Percentiles rank a stretch among this genome's conserved stretches.
These are phyloP conservation scores for Kodamaea kaohsiungensis DNA, from an alignment of 805 yeast genomes.

Conservation along the genomic window DNA sequence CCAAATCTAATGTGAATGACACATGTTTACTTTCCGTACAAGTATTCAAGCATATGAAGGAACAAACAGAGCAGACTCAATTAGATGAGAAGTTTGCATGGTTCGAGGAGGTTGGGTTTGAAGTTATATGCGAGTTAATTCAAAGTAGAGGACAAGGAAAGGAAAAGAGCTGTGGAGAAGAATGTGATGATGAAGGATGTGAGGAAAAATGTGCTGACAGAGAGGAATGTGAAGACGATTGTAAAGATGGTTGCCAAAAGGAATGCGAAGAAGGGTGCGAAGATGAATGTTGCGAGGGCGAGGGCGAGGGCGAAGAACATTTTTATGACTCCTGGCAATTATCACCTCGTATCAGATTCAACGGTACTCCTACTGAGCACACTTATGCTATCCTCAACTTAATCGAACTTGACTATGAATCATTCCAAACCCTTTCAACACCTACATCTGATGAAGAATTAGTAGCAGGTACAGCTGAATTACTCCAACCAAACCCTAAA, in stretches of 20 bases:
- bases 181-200: conserved; percentile 1
- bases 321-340: conserved; percentile 45
- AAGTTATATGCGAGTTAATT: conserved; percentile 30
- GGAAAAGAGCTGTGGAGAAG: conserved; percentile 6
- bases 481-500: conserved; percentile 6
- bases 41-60: conserved; percentile 34
- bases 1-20: conserved; percentile 49
- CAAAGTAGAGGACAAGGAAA: not conserved
- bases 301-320: conserved; percentile 17
- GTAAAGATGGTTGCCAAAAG: conserved; percentile 10
- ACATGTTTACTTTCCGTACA: conserved; percentile 58
- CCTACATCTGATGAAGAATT: conserved; percentile 19
- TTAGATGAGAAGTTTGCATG: conserved; percentile 44
- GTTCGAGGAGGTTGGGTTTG: conserved; percentile 51
- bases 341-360: conserved; percentile 36
- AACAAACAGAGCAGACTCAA: conserved; percentile 23
- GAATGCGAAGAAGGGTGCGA: conserved; percentile 18
- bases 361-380: conserved; percentile 48
- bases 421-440: conserved; percentile 22
- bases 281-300: conserved; percentile 17
- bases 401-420: conserved; percentile 27
- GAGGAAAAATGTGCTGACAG: not conserved
- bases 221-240: conserved; percentile 8
- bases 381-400: conserved; percentile 40
- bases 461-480: conserved; percentile 12